These are phyloP conservation scores for Panellus pusillus DNA, from an alignment of 768 basidiomycete genomes.

Conservation along the genomic window DNA sequence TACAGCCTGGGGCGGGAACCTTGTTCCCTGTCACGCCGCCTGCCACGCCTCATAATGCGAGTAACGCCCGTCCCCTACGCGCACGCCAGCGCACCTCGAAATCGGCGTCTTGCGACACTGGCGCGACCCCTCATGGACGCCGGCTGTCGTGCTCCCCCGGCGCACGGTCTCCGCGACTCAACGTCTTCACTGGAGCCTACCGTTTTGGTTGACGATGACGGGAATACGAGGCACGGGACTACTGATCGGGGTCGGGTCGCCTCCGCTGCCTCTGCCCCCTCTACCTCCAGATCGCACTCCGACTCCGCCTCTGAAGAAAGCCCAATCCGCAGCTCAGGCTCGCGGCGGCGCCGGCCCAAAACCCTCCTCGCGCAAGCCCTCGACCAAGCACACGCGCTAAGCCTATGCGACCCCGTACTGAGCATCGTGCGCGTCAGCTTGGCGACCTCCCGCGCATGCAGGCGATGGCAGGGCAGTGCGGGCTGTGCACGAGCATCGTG, in stretches of 20 bases:
- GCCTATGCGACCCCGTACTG: slow-evolving; percentile 19
- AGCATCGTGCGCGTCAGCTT: slow-evolving; percentile 18
- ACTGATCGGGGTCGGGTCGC: not conserved
- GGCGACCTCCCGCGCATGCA: slow-evolving; percentile 21
- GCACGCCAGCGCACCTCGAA: slow-evolving; percentile 1
- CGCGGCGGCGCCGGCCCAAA: slow-evolving; percentile 6
- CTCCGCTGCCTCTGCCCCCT: slow-evolving; percentile 1
- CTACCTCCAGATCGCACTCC: not conserved
- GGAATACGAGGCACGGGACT: slow-evolving; percentile 16
- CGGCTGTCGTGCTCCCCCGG: not conserved
- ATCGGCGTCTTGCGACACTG: slow-evolving; percentile 12
- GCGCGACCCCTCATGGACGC: slow-evolving; percentile 14
- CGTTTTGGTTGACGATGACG: slow-evolving; percentile 20
- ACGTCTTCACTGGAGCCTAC: too few species aligned
- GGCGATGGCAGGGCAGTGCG: slow-evolving; percentile 20
- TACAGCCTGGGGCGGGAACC: not conserved
- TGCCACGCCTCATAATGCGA: slow-evolving; percentile 8
- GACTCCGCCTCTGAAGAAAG: not conserved
- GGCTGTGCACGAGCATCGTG: slow-evolving; percentile 20
- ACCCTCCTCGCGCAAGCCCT: slow-evolving; percentile 19
- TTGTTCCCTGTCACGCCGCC: slow-evolving; percentile 11
- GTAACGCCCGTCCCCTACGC: not conserved
- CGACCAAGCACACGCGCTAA: slow-evolving; percentile 20
- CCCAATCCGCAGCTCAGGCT: too few species aligned
- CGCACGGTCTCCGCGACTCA: too few species aligned